These are phyloP conservation scores for Neopestalotiopsis clavispora DNA, from an alignment of 2,329 filamentous ascomycete species.

Conservation along the genomic window DNA sequence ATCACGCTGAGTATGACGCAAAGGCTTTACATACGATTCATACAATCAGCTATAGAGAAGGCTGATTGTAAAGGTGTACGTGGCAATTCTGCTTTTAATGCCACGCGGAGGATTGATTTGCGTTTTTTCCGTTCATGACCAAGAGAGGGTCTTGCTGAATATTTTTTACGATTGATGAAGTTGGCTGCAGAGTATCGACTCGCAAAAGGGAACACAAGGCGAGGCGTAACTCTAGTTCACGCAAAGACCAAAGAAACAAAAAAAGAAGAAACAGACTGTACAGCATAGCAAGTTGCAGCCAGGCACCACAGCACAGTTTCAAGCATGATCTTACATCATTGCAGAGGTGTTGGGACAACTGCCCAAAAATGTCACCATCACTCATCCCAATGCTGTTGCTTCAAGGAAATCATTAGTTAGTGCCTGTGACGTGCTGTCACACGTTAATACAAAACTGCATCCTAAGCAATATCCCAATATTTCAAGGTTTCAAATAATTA, in stretches of 20 bases:
- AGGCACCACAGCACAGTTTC: not conserved
- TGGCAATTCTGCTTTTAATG: not conserved
- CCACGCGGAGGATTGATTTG: not conserved
- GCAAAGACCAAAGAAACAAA: not conserved
- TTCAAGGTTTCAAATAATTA: not conserved
- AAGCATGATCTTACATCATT: not conserved
- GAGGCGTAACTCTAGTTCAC: not conserved
- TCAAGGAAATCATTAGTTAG: not conserved
- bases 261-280: not conserved
- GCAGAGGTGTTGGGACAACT: not conserved
- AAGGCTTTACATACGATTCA: not conserved
- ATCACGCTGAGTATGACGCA: not conserved
- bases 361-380: too few species aligned
- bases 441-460: not conserved
- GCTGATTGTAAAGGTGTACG: not conserved
- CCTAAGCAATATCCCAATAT: not conserved
- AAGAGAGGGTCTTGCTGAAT: not conserved
- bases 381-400: not conserved
- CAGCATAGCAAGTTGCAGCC: not conserved
- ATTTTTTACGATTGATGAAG: slow-evolving; percentile 11
- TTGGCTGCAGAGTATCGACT: not conserved
- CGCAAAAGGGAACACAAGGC: not conserved
- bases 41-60: slow-evolving; percentile 1
- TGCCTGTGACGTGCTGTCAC: not conserved
- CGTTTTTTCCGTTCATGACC: slow-evolving; percentile 7